phyloP scores from a whole-genome alignment of 129 eudicot species.

The Pittosporum tobira region DNA sequence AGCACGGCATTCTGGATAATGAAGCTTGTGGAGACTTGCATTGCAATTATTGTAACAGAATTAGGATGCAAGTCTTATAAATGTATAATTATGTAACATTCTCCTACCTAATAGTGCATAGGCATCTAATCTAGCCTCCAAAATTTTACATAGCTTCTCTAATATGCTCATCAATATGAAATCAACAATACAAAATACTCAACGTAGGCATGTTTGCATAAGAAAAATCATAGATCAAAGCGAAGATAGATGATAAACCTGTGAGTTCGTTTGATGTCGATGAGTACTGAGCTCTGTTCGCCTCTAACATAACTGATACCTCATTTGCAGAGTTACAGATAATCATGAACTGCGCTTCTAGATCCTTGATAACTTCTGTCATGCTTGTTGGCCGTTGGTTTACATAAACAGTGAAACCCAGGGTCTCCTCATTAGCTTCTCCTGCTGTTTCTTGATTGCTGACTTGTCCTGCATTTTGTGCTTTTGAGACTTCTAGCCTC shows the following conservation, averaged over 20 bases:
- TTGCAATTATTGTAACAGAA: neutral
- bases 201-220: neutral
- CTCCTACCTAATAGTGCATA: neutral
- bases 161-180: neutral
- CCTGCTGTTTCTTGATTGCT: slow-evolving; percentile 45
- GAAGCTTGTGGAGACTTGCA: neutral
- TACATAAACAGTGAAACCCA: slow-evolving; percentile 86
- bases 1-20: neutral
- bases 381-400: slow-evolving; percentile 94
- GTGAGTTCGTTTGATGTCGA: slow-evolving; percentile 62
- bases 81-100: neutral
- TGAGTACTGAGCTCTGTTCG: slow-evolving; percentile 65
- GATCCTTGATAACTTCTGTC: slow-evolving; percentile 91
- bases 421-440: slow-evolving; percentile 53
- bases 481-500: slow-evolving; percentile 47
- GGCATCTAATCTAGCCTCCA: neutral
- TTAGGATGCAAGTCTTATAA: too few relatives aligned
- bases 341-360: slow-evolving; percentile 68
- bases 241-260: slow-evolving; percentile 25
- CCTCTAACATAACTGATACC: slow-evolving; percentile 69
- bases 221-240: neutral
- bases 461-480: slow-evolving; percentile 48
- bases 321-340: slow-evolving; percentile 65
- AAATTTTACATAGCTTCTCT: neutral
- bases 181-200: neutral